These are phyloP conservation scores for Hypoxylon sp. DNA, from an alignment of 2,329 filamentous ascomycete genomes.

Conservation along the genomic window DNA sequence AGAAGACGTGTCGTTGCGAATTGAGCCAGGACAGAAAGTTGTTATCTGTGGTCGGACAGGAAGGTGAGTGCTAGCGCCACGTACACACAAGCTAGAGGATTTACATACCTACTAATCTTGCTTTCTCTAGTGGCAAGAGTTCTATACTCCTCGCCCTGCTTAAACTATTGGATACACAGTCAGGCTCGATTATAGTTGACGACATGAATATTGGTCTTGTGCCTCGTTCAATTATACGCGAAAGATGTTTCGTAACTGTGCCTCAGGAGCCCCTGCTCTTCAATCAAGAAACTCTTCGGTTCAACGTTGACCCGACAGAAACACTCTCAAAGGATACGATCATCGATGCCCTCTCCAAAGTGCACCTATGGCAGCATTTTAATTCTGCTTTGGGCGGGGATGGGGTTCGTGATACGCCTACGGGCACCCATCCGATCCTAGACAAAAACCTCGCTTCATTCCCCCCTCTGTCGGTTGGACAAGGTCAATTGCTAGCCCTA, in stretches of 20 bases:
- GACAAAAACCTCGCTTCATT: slow-evolving; percentile 50
- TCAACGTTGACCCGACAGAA: slow-evolving; percentile 51
- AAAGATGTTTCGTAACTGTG: slow-evolving; percentile 53
- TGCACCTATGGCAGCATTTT: slow-evolving; percentile 42
- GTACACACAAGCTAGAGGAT: neutral
- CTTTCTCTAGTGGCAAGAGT: slow-evolving; percentile 58
- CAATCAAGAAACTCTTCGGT: slow-evolving; percentile 50
- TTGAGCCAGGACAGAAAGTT: slow-evolving; percentile 63
- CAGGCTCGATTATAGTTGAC: slow-evolving; percentile 52
- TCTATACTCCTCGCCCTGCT: slow-evolving; percentile 43
- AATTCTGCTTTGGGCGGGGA: neutral
- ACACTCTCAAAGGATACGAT: slow-evolving; percentile 45
- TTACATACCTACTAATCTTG: slow-evolving; percentile 7
- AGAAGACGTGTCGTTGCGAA: slow-evolving; percentile 46
- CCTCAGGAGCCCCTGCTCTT: slow-evolving; percentile 53
- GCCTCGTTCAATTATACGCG: slow-evolving; percentile 46
- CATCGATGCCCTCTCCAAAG: slow-evolving; percentile 36
- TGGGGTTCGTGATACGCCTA: neutral
- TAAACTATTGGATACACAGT: slow-evolving; percentile 49
- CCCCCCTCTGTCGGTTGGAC: slow-evolving; percentile 53
- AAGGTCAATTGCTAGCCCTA: slow-evolving; percentile 55
- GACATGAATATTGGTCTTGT: slow-evolving; percentile 50
- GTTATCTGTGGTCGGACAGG: slow-evolving; percentile 69
- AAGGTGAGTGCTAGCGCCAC: slow-evolving; percentile 53
- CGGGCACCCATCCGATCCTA: slow-evolving; percentile 42